phyloP scores from a whole-genome alignment of 192 early-diverging fungal species.

The Irineochytrium annulatum region DNA sequence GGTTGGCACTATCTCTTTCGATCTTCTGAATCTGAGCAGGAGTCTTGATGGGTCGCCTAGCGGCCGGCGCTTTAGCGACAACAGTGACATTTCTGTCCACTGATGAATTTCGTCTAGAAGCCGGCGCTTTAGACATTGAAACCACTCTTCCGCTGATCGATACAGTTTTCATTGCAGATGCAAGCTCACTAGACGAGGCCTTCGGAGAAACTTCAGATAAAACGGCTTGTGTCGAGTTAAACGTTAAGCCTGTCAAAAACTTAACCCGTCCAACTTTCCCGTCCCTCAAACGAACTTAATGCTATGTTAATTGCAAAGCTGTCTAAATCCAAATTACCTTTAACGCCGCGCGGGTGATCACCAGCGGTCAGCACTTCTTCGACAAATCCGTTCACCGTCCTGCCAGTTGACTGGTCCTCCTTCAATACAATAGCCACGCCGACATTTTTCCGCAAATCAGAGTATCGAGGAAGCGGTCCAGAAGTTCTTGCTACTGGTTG shows the following conservation, averaged over 20 bases:
- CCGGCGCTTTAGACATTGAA: conserved; percentile 5
- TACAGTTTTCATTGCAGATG: not conserved
- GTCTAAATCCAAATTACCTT: no score
- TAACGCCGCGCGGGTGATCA: conserved; percentile 37
- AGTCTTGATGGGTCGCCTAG: no score
- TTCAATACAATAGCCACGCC: conserved; percentile 34
- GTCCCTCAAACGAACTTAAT: conserved; percentile 36
- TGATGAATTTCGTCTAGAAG: not conserved
- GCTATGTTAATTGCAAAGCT: no score
- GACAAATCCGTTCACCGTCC: conserved; percentile 26
- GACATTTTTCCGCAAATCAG: conserved; percentile 9
- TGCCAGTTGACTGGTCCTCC: conserved; percentile 37
- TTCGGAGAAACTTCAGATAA: not conserved
- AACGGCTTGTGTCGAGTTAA: not conserved
- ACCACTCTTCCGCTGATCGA: not conserved
- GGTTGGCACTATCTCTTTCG: no score
- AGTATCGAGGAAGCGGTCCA: conserved; percentile 7
- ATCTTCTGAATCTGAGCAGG: no score
- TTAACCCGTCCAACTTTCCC: conserved; percentile 40
- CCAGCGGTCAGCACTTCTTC: conserved; percentile 35
- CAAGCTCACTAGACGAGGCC: not conserved
- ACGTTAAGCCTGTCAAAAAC: conserved; percentile 11
- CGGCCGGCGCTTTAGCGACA: no score
- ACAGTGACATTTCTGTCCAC: no score
- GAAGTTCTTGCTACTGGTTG: not conserved